Conservation (phyloP, 306 rosid species). For the Casuarina cunninghamiana region DNA sequence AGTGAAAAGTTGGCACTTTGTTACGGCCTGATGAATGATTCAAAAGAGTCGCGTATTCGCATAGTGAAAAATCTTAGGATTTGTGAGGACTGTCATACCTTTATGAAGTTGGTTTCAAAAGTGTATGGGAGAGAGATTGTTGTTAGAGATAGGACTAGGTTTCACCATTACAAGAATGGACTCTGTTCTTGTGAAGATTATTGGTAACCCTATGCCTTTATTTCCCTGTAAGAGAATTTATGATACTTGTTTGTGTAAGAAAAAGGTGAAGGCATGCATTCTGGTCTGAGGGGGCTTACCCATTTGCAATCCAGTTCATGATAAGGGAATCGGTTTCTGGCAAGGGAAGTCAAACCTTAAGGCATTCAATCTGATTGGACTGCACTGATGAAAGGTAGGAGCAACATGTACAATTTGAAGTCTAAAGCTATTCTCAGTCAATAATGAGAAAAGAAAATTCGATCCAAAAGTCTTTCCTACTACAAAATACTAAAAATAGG, state of each 20-base stretch:
- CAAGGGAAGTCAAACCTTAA: not conserved
- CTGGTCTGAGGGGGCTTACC: too few relatives aligned
- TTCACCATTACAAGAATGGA: slow-evolving; percentile 76
- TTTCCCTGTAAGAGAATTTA: not conserved
- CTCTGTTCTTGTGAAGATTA: slow-evolving; percentile 72
- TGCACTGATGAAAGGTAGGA: not conserved
- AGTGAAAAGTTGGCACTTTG: slow-evolving; percentile 88
- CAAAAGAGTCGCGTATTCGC: slow-evolving; percentile 45
- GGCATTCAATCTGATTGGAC: slow-evolving; percentile 2
- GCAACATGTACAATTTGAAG: slow-evolving; percentile 29
- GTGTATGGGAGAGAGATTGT: slow-evolving; percentile 58
- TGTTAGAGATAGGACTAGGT: slow-evolving; percentile 75
- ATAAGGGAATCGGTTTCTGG: not conserved
- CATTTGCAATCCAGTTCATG: not conserved
- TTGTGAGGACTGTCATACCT: slow-evolving; percentile 80
- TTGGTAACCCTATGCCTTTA: not conserved
- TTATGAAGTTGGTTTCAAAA: slow-evolving; percentile 82
- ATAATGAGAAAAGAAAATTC: too few relatives aligned
- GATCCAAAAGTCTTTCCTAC: too few relatives aligned
- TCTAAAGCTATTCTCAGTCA: not conserved
- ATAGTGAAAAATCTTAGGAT: slow-evolving; percentile 79
- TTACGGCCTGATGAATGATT: slow-evolving; percentile 56
- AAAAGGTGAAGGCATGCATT: too few relatives aligned
- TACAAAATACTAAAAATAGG: not conserved
- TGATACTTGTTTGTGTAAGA: too few relatives aligned